These are phyloP conservation scores for Cladosporium sp. DNA, from an alignment of 2,329 filamentous ascomycete species.

Conservation along the genomic window DNA sequence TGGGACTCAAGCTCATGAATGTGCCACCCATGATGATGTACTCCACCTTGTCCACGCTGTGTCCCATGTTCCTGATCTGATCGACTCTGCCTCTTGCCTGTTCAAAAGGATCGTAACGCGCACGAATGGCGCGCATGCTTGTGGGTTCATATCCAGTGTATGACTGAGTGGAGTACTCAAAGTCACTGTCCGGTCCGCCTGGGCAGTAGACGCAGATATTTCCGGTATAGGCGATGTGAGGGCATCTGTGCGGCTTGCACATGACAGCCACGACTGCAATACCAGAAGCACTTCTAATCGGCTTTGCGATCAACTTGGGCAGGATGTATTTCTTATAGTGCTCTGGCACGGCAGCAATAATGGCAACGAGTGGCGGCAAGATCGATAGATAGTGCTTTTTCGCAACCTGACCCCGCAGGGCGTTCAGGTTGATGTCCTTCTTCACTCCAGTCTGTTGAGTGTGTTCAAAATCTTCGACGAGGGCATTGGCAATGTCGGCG, in stretches of 20 bases:
- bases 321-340: slow-evolving; percentile 99
- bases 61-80: slow-evolving; percentile 90
- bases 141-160: slow-evolving; percentile 99
- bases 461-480: slow-evolving; percentile 91
- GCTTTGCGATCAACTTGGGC: slow-evolving; percentile 93
- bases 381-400: slow-evolving; percentile 89
- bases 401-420: slow-evolving; percentile 76
- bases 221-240: slow-evolving; percentile 95
- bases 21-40: slow-evolving; percentile 99
- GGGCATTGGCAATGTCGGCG: slow-evolving; percentile 86
- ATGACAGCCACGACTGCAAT: slow-evolving; percentile 98
- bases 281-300: slow-evolving; percentile 89
- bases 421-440: slow-evolving; percentile 90
- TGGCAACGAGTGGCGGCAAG: slow-evolving; percentile 88
- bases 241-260: slow-evolving; percentile 98
- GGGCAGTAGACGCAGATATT: slow-evolving; percentile 99
- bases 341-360: slow-evolving; percentile 97
- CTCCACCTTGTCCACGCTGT: slow-evolving; percentile 98
- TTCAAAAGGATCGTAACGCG: slow-evolving; percentile 95
- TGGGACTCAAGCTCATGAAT: slow-evolving; percentile 91
- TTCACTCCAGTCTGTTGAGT: slow-evolving; percentile 68
- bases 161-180: slow-evolving; percentile 98
- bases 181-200: slow-evolving; percentile 94
- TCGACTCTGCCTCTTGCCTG: slow-evolving; percentile 94
- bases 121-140: slow-evolving; percentile 95